A percentile compares a stretch with the other conserved stretches of the same genome.
phyloP scores from a whole-genome alignment of 495 filamentous ascomycete species.

The Staphylotrichum longicolle region DNA sequence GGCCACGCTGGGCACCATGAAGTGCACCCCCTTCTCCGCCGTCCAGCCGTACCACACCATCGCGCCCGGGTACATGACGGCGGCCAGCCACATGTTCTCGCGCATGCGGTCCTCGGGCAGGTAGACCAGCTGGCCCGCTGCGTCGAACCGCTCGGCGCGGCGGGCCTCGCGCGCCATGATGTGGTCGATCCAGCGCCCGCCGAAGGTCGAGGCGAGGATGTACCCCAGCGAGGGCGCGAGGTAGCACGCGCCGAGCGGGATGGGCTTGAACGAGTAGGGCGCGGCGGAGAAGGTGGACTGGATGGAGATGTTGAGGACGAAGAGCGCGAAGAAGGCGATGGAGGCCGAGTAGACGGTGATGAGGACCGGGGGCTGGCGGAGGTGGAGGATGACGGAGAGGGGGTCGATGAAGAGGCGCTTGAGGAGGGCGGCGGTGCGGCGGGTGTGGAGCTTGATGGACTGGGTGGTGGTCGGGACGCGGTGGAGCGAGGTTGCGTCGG shows the following conservation, averaged over 20 bases:
- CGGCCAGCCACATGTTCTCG: conserved; percentile 84
- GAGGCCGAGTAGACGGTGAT: conserved; percentile 79
- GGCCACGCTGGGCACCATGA: conserved; percentile 58
- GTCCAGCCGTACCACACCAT: conserved; percentile 62
- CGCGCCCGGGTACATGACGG: conserved; percentile 70
- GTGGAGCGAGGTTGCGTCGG: conserved; percentile 6
- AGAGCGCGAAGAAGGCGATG: conserved; percentile 79
- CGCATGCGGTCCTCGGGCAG: conserved; percentile 85
- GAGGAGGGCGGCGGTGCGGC: conserved; percentile 49
- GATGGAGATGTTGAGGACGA: conserved; percentile 83
- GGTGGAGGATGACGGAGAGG: conserved; percentile 69
- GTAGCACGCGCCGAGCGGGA: conserved; percentile 79
- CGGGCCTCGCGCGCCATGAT: conserved; percentile 85
- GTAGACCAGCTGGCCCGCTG: conserved; percentile 65
- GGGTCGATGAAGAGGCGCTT: conserved; percentile 78
- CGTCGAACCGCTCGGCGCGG: conserved; percentile 68
- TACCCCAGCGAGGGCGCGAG: conserved; percentile 81
- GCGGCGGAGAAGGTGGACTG: conserved; percentile 66
- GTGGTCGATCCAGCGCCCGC: conserved; percentile 81
- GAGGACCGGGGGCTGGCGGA: conserved; percentile 76
- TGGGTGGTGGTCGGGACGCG: conserved; percentile 64
- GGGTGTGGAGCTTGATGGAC: conserved; percentile 56
- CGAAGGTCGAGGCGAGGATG: conserved; percentile 65
- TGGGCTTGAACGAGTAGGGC: conserved; percentile 72
- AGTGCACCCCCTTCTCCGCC: conserved; percentile 41